Evolutionary conservation across 164 flowering plant species (phyloP).

Genomic region (Houttuynia cordata): DNA sequence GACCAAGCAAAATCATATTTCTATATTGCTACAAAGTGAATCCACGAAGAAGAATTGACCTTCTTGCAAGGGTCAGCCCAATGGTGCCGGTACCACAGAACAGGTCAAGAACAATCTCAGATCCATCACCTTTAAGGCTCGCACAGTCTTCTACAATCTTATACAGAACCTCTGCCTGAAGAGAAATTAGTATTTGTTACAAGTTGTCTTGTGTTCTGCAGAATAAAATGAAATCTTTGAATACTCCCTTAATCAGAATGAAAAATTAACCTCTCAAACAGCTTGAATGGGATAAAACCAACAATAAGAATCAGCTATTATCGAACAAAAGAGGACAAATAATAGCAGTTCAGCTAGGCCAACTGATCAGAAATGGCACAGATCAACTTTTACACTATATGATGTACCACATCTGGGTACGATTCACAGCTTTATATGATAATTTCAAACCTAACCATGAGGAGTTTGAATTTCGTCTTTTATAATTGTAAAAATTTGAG

Average conservation of each 20-base stretch:
- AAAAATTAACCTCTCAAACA: neutral
- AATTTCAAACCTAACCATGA: too few species aligned
- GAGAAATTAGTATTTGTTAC: constrained; percentile 1
- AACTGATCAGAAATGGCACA: too few species aligned
- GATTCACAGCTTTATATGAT: too few species aligned
- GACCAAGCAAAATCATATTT: neutral
- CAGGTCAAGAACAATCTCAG: constrained; percentile 86
- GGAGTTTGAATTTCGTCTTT: too few species aligned
- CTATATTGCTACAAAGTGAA: neutral
- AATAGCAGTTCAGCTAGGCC: too few species aligned
- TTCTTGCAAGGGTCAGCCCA: constrained; percentile 87
- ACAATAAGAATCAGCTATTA: too few species aligned
- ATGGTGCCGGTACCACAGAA: constrained; percentile 99
- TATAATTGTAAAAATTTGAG: too few species aligned
- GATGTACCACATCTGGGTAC: too few species aligned
- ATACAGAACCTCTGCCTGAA: constrained; percentile 92
- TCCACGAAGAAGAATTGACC: constrained; percentile 19
- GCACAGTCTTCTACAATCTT: constrained; percentile 82
- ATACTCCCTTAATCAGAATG: too few species aligned
- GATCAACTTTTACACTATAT: too few species aligned
- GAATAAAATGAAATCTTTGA: neutral
- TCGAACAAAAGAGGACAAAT: too few species aligned
- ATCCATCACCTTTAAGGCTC: constrained; percentile 81
- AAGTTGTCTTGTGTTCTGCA: neutral
- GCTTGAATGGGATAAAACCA: neutral